Conservation (phyloP, 2,329 filamentous ascomycete species). For the Ophiognomonia clavigignenti-juglandacearum region DNA sequence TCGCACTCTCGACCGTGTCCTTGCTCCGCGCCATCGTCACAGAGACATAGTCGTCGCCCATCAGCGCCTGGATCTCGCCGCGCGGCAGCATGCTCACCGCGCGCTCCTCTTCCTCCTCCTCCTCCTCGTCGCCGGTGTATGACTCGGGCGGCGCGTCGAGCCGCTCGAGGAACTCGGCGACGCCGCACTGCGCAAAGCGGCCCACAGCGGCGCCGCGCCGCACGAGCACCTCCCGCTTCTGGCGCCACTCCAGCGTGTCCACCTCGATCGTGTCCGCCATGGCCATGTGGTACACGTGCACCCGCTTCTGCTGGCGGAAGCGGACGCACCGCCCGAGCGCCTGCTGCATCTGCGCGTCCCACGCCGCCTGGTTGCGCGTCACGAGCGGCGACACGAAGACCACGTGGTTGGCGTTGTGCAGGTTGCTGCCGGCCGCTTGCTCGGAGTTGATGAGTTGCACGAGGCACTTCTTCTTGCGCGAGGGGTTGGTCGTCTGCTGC, state of each 20-base stretch:
- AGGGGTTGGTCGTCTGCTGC: not conserved
- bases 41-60: constrained; percentile 12
- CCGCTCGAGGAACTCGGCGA: constrained; percentile 8
- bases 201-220: not conserved
- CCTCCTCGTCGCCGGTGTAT: not conserved
- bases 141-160: not conserved
- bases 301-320: constrained; percentile 32
- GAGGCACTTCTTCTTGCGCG: constrained; percentile 23
- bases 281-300: constrained; percentile 36
- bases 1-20: not conserved
- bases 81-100: constrained; percentile 6
- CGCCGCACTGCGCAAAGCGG: constrained; percentile 5
- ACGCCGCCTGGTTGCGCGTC: constrained; percentile 26
- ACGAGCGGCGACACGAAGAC: constrained; percentile 33
- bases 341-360: constrained; percentile 32
- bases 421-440: constrained; percentile 36
- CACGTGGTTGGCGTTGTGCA: constrained; percentile 37
- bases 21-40: constrained; percentile 3
- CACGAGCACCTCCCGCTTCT: constrained; percentile 13
- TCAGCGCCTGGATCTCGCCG: constrained; percentile 11
- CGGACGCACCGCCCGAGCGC: constrained; percentile 35
- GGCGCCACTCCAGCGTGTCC: constrained; percentile 27
- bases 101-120: not conserved
- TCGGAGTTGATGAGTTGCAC: constrained; percentile 33
- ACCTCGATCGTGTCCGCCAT: constrained; percentile 34